A percentile compares a stretch with the other conserved stretches of the same genome.
These are phyloP conservation scores for Amylostereum areolatum DNA, from an alignment of 1,284 basidiomycete species.

Conservation along the genomic window DNA sequence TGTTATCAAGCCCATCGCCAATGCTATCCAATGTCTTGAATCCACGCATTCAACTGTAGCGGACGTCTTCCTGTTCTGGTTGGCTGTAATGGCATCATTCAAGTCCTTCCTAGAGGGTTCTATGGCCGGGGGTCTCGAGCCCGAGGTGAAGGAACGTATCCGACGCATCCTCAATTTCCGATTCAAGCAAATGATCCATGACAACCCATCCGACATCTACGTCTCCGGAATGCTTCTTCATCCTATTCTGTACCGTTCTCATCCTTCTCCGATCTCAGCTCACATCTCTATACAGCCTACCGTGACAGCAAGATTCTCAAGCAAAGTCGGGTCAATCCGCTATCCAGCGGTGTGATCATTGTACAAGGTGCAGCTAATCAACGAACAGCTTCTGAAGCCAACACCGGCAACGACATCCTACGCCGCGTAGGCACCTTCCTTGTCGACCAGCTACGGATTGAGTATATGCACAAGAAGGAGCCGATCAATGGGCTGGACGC, in stretches of 20 bases:
- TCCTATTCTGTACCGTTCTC: too few relatives aligned
- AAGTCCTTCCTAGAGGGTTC: not conserved
- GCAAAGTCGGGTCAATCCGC: not conserved
- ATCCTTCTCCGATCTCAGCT: too few relatives aligned
- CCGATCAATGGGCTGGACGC: not conserved
- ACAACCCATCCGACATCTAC: not conserved
- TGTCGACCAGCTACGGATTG: not conserved
- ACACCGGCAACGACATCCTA: not conserved
- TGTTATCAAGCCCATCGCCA: conserved; percentile 18
- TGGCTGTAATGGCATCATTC: conserved; percentile 15
- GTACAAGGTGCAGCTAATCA: not conserved
- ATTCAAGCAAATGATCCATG: not conserved
- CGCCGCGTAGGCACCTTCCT: not conserved
- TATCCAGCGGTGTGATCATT: not conserved
- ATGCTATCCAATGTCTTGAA: conserved; percentile 24
- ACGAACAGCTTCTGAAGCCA: not conserved
- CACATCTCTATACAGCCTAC: not conserved
- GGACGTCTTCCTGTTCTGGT: conserved; percentile 26
- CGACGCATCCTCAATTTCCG: not conserved
- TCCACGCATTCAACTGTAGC: conserved; percentile 18
- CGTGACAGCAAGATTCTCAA: not conserved
- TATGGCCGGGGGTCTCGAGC: not conserved
- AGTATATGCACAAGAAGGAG: not conserved
- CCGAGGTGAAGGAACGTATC: not conserved
- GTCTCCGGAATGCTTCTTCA: not conserved